Evolutionary conservation across 495 filamentous ascomycete genomes (phyloP).

Genomic region (Pseudevernia furfuracea): DNA sequence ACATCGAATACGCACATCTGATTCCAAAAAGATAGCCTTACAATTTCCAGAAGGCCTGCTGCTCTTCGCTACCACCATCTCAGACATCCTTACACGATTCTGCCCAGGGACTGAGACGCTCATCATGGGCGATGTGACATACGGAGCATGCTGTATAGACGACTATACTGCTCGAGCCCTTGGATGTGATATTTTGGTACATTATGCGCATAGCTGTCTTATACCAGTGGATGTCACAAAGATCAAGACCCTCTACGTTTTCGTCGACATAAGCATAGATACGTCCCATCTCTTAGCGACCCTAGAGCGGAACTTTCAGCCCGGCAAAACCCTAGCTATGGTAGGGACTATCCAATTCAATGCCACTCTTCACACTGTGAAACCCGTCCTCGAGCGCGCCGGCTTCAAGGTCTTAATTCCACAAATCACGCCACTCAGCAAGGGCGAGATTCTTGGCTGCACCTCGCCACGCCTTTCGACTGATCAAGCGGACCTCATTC

Average conservation of each 20-base stretch:
- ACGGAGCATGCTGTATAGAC: constrained; percentile 97
- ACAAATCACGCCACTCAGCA: constrained; percentile 84
- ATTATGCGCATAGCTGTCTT: constrained; percentile 94
- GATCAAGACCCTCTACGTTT: constrained; percentile 95
- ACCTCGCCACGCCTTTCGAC: constrained; percentile 70
- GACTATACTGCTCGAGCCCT: constrained; percentile 94
- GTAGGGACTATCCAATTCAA: constrained; percentile 99
- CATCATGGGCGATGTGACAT: constrained; percentile 99
- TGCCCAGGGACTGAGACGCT: constrained; percentile 84
- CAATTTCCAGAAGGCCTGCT: constrained; percentile 96
- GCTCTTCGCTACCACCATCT: constrained; percentile 94
- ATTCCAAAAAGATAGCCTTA: constrained; percentile 72
- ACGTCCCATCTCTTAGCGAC: constrained; percentile 76
- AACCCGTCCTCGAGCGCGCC: constrained; percentile 62
- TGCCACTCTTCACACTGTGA: constrained; percentile 79
- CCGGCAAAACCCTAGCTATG: constrained; percentile 79
- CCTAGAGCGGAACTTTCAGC: constrained; percentile 76
- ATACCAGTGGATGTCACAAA: constrained; percentile 92
- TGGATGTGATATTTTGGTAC: constrained; percentile 89
- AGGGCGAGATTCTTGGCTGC: constrained; percentile 92
- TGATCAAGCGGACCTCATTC: constrained; percentile 61
- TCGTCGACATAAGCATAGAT: constrained; percentile 96
- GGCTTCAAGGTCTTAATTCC: constrained; percentile 82
- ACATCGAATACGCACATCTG: constrained; percentile 75
- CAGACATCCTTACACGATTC: constrained; percentile 92